phyloP scores from a whole-genome alignment of 2,329 filamentous ascomycete genomes.

The Uncinocarpus reesii region DNA sequence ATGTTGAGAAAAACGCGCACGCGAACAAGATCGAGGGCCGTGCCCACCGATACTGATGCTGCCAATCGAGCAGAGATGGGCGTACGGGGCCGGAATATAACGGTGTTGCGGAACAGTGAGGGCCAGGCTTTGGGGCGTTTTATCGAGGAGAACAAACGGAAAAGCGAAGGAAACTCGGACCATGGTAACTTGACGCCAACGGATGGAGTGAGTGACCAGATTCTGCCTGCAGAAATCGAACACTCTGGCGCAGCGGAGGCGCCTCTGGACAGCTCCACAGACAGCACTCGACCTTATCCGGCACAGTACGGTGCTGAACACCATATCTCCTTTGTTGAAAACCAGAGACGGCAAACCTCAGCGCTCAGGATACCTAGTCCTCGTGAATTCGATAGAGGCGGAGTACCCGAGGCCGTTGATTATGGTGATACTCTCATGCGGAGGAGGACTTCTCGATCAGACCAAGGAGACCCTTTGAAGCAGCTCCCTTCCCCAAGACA shows the following conservation, averaged over 20 bases:
- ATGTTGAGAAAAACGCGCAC: conserved; percentile 48
- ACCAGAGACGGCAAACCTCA: conserved; percentile 64
- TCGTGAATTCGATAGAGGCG: conserved; percentile 74
- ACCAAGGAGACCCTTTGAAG: conserved; percentile 19
- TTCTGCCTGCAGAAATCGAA: conserved; percentile 11
- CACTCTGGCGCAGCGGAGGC: conserved; percentile 18
- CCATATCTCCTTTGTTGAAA: conserved; percentile 79
- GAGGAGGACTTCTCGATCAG: conserved; percentile 21
- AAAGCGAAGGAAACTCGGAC: conserved; percentile 21
- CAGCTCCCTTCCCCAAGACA: conserved; percentile 25
- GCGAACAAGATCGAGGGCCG: conserved; percentile 43
- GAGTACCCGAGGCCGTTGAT: conserved; percentile 53
- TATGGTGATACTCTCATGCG: conserved; percentile 21
- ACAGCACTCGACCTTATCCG: conserved; percentile 47
- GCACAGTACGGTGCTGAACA: conserved; percentile 54
- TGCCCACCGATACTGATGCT: conserved; percentile 32
- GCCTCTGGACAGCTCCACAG: conserved; percentile 37
- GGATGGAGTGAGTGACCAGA: conserved; percentile 13
- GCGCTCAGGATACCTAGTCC: conserved; percentile 84
- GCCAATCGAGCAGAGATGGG: conserved; percentile 30
- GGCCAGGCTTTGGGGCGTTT: conserved; percentile 23
- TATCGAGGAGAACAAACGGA: conserved; percentile 21
- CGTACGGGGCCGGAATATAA: conserved; percentile 30
- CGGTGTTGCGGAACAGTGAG: conserved; percentile 28
- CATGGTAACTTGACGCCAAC: conserved; percentile 13